Percentiles rank a stretch among this genome's conserved stretches.
Conservation (phyloP, 371 early-diverging fungal species). For the Syncephalastrum monosporum region DNA sequence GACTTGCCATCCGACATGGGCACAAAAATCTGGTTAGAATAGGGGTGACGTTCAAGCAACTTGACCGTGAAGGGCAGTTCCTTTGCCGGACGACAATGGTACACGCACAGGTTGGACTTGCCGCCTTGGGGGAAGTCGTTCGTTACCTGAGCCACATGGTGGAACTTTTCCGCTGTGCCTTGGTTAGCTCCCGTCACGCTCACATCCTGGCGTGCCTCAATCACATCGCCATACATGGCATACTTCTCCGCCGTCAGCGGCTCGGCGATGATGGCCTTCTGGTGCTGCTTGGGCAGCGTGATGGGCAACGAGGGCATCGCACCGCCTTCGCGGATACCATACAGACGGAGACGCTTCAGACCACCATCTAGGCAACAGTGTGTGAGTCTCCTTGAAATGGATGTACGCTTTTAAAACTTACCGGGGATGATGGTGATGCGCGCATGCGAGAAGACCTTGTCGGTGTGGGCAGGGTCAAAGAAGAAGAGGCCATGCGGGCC, state of each 20-base stretch:
- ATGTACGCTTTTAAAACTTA: slow-evolving; percentile 4
- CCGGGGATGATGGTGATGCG: slow-evolving; percentile 68
- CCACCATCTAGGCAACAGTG: slow-evolving; percentile 59
- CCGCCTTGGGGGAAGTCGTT: slow-evolving; percentile 48
- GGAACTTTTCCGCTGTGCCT: slow-evolving; percentile 73
- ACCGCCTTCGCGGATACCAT: slow-evolving; percentile 42
- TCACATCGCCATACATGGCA: slow-evolving; percentile 74
- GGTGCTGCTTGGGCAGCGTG: slow-evolving; percentile 4
- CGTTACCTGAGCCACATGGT: slow-evolving; percentile 57
- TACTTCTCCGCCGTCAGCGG: slow-evolving; percentile 69
- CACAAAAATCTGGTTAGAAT: slow-evolving; percentile 85
- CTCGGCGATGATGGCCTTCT: slow-evolving; percentile 36
- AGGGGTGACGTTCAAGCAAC: slow-evolving; percentile 83
- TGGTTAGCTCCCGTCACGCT: slow-evolving; percentile 66
- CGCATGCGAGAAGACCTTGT: slow-evolving; percentile 63
- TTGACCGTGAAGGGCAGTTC: slow-evolving; percentile 59
- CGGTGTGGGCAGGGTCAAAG: slow-evolving; percentile 58
- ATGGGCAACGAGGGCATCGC: slow-evolving; percentile 35
- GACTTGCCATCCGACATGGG: slow-evolving; percentile 68
- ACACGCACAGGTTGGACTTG: slow-evolving; percentile 70
- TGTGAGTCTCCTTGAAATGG: neutral
- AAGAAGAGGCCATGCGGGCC: slow-evolving; percentile 69
- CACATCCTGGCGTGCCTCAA: slow-evolving; percentile 44
- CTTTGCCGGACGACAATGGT: slow-evolving; percentile 58
- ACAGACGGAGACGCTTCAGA: slow-evolving; percentile 69